Percentiles rank a stretch among this genome's conserved stretches.
phyloP scores from a whole-genome alignment of 2,329 filamentous ascomycete species.

The Geosmithia putterillii region DNA sequence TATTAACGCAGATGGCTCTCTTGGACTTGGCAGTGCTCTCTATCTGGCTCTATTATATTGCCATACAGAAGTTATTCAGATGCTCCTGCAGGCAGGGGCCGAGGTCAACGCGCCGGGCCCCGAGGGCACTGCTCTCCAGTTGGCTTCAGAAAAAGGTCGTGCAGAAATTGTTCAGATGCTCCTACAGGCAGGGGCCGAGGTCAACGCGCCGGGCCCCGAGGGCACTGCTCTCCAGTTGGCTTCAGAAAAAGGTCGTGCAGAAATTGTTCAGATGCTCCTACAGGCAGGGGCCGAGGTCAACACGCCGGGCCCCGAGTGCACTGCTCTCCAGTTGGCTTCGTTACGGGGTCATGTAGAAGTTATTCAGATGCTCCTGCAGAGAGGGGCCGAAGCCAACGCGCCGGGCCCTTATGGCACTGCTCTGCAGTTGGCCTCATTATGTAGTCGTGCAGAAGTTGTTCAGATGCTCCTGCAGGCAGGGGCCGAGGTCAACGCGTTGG shows the following conservation, averaged over 20 bases:
- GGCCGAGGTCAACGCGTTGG: not conserved
- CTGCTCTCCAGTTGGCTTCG: not conserved
- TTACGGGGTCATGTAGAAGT: not conserved
- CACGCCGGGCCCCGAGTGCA: not conserved
- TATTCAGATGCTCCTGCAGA: not conserved
- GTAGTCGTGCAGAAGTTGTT: not conserved
- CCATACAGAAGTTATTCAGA: not conserved
- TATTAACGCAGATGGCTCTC: not conserved
- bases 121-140: not conserved
- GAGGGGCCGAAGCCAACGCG: not conserved
- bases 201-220: not conserved
- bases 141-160: not conserved
- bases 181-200: not conserved
- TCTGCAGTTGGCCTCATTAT: not conserved
- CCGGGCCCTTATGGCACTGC: too few species aligned
- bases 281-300: not conserved
- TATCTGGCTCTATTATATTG: not conserved
- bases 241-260: not conserved
- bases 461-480: not conserved
- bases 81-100: not conserved
- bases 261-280: not conserved
- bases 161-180: not conserved
- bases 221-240: not conserved
- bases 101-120: not conserved
- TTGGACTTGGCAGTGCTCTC: too few species aligned